A percentile compares a stretch with the other conserved stretches of the same genome.
Conservation (phyloP, 2,329 filamentous ascomycete genomes). For the Dothiorella sarmentorum region DNA sequence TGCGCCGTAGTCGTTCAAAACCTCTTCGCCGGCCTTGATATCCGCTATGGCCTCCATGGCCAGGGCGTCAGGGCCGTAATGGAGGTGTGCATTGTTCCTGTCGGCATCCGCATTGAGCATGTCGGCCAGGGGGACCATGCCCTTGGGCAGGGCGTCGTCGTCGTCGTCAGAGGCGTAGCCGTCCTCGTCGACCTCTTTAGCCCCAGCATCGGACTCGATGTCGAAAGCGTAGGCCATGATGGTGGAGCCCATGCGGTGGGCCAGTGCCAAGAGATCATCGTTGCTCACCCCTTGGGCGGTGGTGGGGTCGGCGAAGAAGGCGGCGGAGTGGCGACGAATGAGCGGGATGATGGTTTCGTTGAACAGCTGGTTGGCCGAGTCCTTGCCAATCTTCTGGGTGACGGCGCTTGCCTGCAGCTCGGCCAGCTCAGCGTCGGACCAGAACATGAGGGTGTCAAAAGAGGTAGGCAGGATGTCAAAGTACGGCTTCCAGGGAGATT, state of each 20-base stretch:
- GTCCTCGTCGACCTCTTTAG: conserved; percentile 57
- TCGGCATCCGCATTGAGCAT: conserved; percentile 85
- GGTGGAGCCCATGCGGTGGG: conserved; percentile 78
- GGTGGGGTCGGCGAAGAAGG: conserved; percentile 36
- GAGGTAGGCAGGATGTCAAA: conserved; percentile 66
- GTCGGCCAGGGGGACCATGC: conserved; percentile 88
- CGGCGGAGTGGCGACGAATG: conserved; percentile 38
- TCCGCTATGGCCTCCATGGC: conserved; percentile 68
- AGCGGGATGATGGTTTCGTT: conserved; percentile 54
- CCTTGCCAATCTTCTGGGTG: conserved; percentile 71
- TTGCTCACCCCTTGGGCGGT: conserved; percentile 31
- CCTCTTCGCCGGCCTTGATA: conserved; percentile 69
- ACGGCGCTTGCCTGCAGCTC: conserved; percentile 75
- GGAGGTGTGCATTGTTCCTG: conserved; percentile 67
- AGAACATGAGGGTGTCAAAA: conserved; percentile 91
- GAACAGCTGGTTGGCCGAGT: conserved; percentile 68
- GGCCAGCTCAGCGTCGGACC: conserved; percentile 66
- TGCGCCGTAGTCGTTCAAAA: conserved; percentile 87
- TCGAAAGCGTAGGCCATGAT: conserved; percentile 96
- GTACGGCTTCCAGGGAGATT: conserved; percentile 74
- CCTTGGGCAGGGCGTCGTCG: conserved; percentile 58
- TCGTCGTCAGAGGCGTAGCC: conserved; percentile 47
- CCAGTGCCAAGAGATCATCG: conserved; percentile 52
- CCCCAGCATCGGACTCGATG: conserved; percentile 52
- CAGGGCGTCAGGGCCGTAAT: conserved; percentile 58